These are phyloP conservation scores for Hyparrhenia diplandra DNA, from an alignment of 176 grass and related monocot genomes.

Conservation along the genomic window DNA sequence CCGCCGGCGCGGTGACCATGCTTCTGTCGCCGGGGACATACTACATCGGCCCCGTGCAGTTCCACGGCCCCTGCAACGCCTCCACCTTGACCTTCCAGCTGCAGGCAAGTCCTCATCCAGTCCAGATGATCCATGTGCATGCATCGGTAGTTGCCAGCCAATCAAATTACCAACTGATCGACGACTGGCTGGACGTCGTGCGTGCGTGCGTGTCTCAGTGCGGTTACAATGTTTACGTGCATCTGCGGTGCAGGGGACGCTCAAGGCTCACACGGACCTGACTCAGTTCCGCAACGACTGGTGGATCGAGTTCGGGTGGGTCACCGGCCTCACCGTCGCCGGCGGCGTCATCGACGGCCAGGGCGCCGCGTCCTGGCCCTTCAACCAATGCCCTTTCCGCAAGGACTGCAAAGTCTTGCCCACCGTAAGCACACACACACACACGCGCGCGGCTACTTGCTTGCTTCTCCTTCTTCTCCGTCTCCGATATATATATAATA, in stretches of 20 bases:
- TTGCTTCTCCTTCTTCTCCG: background rate
- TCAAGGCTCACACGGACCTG: constrained; percentile 46
- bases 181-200: background rate
- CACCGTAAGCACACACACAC: constrained; percentile 29
- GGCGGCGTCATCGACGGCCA: constrained; percentile 69
- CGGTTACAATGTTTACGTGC: background rate
- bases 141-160: background rate
- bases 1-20: constrained; percentile 33
- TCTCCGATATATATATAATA: background rate
- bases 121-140: too few species aligned
- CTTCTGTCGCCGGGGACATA: constrained; percentile 35
- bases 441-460: too few species aligned
- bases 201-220: background rate
- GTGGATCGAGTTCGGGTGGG: constrained; percentile 66
- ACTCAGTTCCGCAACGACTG: constrained; percentile 46
- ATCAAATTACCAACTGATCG: too few species aligned
- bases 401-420: constrained; percentile 71
- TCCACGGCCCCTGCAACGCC: constrained; percentile 29
- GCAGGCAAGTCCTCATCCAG: too few species aligned
- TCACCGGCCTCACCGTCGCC: constrained; percentile 33
- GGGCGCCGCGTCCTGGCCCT: constrained; percentile 57
- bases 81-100: too few species aligned
- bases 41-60: constrained; percentile 38
- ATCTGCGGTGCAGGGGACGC: constrained; percentile 23
- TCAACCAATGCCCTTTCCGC: constrained; percentile 44